Evolutionary conservation across 2,329 filamentous ascomycete species (phyloP), one percentile per base, ranked within the genome.

Genomic region (Calonectria ilicicola): DNA sequence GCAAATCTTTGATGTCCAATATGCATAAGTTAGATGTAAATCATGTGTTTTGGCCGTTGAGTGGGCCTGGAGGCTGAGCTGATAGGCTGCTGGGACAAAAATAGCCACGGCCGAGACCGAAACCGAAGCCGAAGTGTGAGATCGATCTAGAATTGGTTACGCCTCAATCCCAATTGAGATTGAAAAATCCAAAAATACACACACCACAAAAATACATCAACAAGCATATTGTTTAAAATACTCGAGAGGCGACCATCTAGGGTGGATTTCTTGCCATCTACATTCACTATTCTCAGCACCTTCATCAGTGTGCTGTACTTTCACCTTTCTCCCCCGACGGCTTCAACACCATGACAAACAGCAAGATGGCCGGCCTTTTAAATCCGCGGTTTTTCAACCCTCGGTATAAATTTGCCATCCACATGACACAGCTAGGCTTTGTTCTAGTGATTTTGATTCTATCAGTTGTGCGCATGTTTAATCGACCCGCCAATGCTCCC

Each of bases 341-440:
- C 23, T 21, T 42, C 38, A 21, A 47, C 51, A 3, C 38, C 21
- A 5, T 9, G 5, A 32, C 29, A 32, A 56, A 14, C 27, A 21
- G 21, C 23, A 69, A 69, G 56, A 69, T 69, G 58, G 5, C 4
- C 21, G 21, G 21, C 17, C 21, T 70, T 19, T 70, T 70, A 32
- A 56, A 42, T 7, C 40, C 44, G 15, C 62, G 63, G n/a, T n/a
- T 70, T 19, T 70, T 70, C 44, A 56, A 42, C 4, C 40, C 44
- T 15, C 62, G 63, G 8, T 66, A 51, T n/a, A 70, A 70, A 21
- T 21, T 70, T n/a, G 42, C 42, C 5, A 40, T 70, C 19, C 68
- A 70, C 19, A 19, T 70, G 6, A 10, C 65, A 5, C 62, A 70
- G 12, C 2, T 70, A 14, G 21, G 49, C 23, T 8, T 70, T 17